Percentiles rank a stretch among this genome's conserved stretches.
Conservation (phyloP, 176 grass and related monocot genomes). For the Oryza longistaminata region DNA sequence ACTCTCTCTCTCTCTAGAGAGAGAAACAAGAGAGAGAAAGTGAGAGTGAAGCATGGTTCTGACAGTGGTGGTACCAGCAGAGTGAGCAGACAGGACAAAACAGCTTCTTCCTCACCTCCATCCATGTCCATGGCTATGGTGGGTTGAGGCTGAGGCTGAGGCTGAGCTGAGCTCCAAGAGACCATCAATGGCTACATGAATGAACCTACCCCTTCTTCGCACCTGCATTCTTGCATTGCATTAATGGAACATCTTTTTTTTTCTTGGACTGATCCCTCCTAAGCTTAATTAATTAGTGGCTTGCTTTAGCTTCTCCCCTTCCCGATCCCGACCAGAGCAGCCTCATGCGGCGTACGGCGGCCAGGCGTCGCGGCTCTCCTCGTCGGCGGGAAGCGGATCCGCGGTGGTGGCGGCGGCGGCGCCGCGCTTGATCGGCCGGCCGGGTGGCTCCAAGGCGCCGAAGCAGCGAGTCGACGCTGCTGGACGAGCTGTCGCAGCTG, state of each 20-base stretch:
- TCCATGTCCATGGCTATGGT: neutral
- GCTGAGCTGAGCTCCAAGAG: neutral
- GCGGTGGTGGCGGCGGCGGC: neutral
- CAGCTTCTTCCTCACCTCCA: neutral
- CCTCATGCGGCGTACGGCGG: conserved; percentile 11
- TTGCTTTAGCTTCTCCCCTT: neutral
- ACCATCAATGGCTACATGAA: neutral
- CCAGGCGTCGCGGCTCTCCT: conserved; percentile 66
- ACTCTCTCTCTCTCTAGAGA: neutral
- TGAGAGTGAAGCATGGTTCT: too few species aligned
- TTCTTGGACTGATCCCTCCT: neutral
- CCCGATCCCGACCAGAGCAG: neutral
- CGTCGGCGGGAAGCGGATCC: conserved; percentile 33
- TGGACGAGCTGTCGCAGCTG: conserved; percentile 62
- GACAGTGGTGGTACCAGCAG: neutral
- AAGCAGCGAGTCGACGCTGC: conserved; percentile 40
- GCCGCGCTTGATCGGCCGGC: conserved; percentile 27
- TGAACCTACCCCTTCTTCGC: neutral
- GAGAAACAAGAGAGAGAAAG: neutral
- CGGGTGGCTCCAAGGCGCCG: conserved; percentile 14
- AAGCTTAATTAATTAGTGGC: neutral
- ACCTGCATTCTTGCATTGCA: neutral
- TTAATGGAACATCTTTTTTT: neutral
- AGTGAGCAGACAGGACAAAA: neutral
- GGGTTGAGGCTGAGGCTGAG: too few species aligned